phyloP scores from a whole-genome alignment of 352 stramenopile genomes.

The Globisporangium polare region DNA sequence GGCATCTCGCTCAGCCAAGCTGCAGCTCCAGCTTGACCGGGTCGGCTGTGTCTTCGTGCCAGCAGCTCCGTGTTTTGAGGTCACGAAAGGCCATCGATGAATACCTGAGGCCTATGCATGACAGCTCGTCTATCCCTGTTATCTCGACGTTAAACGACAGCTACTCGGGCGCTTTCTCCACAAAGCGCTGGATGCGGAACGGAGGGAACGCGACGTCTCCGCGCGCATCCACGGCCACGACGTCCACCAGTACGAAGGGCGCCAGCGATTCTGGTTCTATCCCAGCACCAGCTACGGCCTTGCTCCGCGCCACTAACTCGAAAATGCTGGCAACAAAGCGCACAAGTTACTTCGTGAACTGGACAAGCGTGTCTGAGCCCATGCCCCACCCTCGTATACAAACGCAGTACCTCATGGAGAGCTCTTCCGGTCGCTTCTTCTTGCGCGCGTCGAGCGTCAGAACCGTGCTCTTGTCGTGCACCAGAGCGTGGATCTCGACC shows the following conservation, averaged over 20 bases:
- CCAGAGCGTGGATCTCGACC: constrained; percentile 12
- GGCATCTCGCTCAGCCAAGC: too few species aligned
- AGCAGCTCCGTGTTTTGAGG: too few species aligned
- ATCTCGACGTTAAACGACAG: neutral
- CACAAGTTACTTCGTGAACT: too few species aligned
- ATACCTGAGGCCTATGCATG: too few species aligned
- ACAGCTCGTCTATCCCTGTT: too few species aligned
- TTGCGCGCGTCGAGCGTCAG: constrained; percentile 8
- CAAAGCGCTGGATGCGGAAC: constrained; percentile 16
- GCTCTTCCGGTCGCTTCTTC: neutral
- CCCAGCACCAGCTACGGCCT: neutral
- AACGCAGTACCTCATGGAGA: constrained; percentile 4
- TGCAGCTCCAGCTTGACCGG: too few species aligned
- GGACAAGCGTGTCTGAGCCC: neutral
- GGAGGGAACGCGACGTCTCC: constrained; percentile 37
- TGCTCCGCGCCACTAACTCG: neutral
- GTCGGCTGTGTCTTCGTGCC: too few species aligned
- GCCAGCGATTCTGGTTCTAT: neutral
- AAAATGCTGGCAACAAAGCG: constrained; percentile 7
- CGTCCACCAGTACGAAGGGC: constrained; percentile 26
- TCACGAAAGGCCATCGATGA: too few species aligned
- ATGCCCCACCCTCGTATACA: neutral
- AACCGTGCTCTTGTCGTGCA: constrained; percentile 3
- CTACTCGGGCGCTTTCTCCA: neutral
- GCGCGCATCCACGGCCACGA: constrained; percentile 21